Evolutionary conservation across 2,329 filamentous ascomycete genomes (phyloP), one percentile per base, ranked within the genome.

Genomic region (Nothophaeocryptopus gaeumannii): DNA sequence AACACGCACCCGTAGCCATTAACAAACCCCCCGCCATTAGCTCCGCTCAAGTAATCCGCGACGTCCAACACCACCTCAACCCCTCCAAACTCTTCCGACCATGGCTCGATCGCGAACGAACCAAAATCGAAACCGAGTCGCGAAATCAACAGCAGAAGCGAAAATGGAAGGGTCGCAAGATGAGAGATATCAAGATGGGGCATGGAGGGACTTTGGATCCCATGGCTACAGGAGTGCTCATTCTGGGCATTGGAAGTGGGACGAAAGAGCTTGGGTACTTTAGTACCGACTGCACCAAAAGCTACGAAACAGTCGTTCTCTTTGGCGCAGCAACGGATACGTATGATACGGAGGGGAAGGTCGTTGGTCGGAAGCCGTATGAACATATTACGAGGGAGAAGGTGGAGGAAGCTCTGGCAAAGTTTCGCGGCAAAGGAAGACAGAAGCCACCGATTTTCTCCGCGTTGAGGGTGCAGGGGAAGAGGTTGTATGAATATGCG

Each of bases 201-300:
- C 93, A 99, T 72, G 93, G 93, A 53, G 93, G 93, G 37, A 99
- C 93, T 1, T 80, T 99, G 13, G 93, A 99, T 66, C 93, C 93
- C 20, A 79, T 96, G 63, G 93, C 93, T 8, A 96, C 91, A 1
- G 93, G 93, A 39, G 88, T 99, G 16, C 79, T 99, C 42, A 90
- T 97, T 56, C 78, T 93, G 5, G 93, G 92, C 48, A 78, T 96
- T 45, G 93, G 92, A 32, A 83, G 80, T 51, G 93, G 89, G 34
- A 99, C 93, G 47, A 99, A 97, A 70, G 75, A 80, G 11, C 79
- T 99, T 1, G 75, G 81, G 35, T 76, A 82, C 32, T 97, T 96
- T 68, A 77, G 97, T 38, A 60, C 58, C 2, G 78, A 82, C 47
- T 96, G 93, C 75, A 95, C 87, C 40, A 99, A 99, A 75, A 86